Conservation (phyloP, 139 green algal species). For the Chlamydomonas incerta region DNA sequence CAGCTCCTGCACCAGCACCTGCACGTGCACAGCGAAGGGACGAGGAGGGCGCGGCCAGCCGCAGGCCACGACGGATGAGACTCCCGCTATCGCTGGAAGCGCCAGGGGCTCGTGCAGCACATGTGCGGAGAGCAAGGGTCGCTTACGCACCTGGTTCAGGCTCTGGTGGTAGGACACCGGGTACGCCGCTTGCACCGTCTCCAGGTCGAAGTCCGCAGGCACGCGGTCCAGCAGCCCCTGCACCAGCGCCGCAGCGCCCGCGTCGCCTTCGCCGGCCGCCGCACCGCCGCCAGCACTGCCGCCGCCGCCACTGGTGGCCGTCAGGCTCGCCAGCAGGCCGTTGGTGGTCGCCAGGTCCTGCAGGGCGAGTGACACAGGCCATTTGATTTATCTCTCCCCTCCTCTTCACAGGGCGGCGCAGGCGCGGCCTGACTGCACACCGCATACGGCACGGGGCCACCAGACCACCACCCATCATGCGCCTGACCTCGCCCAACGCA, state of each 20-base stretch:
- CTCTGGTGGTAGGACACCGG: slow-evolving; percentile 71
- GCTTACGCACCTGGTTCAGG: slow-evolving; percentile 72
- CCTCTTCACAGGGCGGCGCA: too few species aligned
- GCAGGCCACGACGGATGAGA: too few species aligned
- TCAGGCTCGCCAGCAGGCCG: slow-evolving; percentile 19
- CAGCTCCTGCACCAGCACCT: slow-evolving; percentile 74
- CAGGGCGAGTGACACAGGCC: too few species aligned
- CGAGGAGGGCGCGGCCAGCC: too few species aligned
- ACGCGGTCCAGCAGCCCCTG: slow-evolving; percentile 61
- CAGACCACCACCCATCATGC: too few species aligned
- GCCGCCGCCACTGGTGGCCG: slow-evolving; percentile 14
- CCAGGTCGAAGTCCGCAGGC: slow-evolving; percentile 70
- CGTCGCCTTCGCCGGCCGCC: slow-evolving; percentile 29
- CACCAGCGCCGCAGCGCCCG: slow-evolving; percentile 47
- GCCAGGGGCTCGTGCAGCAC: too few species aligned
- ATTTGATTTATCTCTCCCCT: too few species aligned
- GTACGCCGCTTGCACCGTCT: slow-evolving; percentile 56
- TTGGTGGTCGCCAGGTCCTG: slow-evolving; percentile 36
- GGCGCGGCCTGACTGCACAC: too few species aligned
- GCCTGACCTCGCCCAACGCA: slow-evolving; percentile 42
- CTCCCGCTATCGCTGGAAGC: too few species aligned
- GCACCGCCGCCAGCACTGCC: slow-evolving; percentile 43
- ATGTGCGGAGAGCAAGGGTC: too few species aligned
- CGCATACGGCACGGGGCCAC: too few species aligned
- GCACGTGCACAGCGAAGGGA: too few species aligned